These are phyloP conservation scores for Neurospora tetrasperma DNA, from an alignment of 495 filamentous ascomycete species.

Conservation along the genomic window DNA sequence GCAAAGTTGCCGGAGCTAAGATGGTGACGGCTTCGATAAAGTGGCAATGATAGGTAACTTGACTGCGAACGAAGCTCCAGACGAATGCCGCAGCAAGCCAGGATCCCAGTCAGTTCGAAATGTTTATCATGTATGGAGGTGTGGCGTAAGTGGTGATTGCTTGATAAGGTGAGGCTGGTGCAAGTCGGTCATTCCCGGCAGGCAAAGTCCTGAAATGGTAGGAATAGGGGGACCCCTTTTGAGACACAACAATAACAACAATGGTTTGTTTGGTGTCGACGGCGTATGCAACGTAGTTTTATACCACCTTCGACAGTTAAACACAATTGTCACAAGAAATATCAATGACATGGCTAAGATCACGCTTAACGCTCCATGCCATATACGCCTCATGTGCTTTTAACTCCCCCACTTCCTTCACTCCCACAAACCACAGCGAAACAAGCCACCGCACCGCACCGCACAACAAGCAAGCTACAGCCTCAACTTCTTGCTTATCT, in stretches of 20 bases:
- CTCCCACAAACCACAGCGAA: no score
- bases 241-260: not conserved
- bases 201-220: not conserved
- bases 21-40: not conserved
- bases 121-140: not conserved
- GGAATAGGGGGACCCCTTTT: not conserved
- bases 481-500: conserved; percentile 47
- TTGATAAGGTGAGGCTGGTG: not conserved
- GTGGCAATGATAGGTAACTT: not conserved
- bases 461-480: conserved; percentile 1
- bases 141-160: not conserved
- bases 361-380: no score
- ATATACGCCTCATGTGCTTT: no score
- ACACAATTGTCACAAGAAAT: no score
- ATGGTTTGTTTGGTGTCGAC: not conserved
- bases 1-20: not conserved
- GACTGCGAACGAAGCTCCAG: not conserved
- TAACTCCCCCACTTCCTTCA: no score
- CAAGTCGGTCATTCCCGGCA: not conserved
- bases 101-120: not conserved
- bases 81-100: not conserved
- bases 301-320: no score
- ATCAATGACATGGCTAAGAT: no score
- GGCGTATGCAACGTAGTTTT: not conserved
- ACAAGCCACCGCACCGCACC: no score